phyloP scores from a whole-genome alignment of 75 land plant species.

The Pinus taeda region DNA sequence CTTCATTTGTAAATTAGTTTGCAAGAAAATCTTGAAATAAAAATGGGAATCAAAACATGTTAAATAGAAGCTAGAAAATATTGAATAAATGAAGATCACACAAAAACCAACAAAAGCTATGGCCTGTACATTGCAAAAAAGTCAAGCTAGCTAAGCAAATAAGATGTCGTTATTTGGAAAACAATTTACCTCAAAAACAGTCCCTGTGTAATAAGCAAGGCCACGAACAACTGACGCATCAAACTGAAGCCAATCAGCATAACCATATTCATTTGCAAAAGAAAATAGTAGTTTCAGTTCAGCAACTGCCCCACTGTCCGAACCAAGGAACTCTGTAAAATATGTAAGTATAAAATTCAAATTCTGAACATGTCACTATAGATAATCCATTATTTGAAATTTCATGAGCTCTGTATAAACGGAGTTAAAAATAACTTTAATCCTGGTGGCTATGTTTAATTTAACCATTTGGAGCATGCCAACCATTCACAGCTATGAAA shows the following conservation, averaged over 20 bases:
- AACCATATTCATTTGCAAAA: constrained; percentile 86
- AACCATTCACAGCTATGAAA: neutral
- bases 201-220: constrained; percentile 95
- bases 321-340: constrained; percentile 70
- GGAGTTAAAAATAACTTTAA: neutral
- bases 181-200: constrained; percentile 84
- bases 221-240: constrained; percentile 97
- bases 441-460: neutral
- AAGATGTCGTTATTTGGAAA: neutral
- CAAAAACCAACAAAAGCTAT: neutral
- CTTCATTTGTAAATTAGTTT: neutral
- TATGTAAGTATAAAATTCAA: neutral
- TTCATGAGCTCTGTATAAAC: neutral
- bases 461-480: neutral
- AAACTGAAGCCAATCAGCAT: constrained; percentile 79
- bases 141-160: neutral
- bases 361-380: neutral
- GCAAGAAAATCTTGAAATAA: neutral
- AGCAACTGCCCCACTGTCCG: constrained; percentile 65
- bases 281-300: constrained; percentile 82
- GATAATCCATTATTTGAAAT: neutral
- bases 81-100: neutral
- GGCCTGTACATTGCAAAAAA: neutral
- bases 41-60: neutral
- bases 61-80: neutral